These are phyloP conservation scores for Halenospora varia DNA, from an alignment of 495 filamentous ascomycete genomes.

Conservation along the genomic window DNA sequence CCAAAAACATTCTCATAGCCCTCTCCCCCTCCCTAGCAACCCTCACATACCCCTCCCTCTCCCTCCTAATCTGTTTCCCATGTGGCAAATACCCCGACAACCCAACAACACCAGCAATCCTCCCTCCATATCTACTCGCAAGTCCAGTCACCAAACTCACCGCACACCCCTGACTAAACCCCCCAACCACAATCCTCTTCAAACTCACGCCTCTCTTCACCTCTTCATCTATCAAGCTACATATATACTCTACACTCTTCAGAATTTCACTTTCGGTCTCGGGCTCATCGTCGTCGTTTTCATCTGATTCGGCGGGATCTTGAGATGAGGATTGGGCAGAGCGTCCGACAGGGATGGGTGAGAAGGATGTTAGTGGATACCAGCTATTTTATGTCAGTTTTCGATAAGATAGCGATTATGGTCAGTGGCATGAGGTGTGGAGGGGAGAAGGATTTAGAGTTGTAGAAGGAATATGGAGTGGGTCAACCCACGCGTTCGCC, in stretches of 20 bases:
- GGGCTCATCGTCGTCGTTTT: constrained; percentile 18
- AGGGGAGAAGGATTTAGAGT: no score
- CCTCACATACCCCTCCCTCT: constrained; percentile 4
- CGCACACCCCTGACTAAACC: constrained; percentile 41
- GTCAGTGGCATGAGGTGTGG: no score
- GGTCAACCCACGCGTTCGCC: constrained; percentile 36
- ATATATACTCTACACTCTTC: constrained; percentile 33
- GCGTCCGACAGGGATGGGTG: constrained; percentile 27
- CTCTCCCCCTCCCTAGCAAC: not conserved
- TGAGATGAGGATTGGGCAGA: constrained; percentile 25
- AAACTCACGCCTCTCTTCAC: constrained; percentile 30
- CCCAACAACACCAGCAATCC: constrained; percentile 34
- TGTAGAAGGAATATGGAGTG: no score
- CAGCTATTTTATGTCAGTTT: no score
- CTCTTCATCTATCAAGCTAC: constrained; percentile 33
- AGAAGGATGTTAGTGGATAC: constrained; percentile 33
- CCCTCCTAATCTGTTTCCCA: constrained; percentile 7
- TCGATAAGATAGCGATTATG: no score
- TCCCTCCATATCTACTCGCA: constrained; percentile 28
- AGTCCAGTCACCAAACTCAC: constrained; percentile 33
- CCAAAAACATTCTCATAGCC: constrained; percentile 16
- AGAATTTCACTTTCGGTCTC: constrained; percentile 35
- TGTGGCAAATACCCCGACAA: constrained; percentile 37
- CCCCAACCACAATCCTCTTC: constrained; percentile 36
- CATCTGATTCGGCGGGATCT: constrained; percentile 11